Evolutionary conservation across 768 basidiomycete species (phyloP), one percentile per base, ranked within the genome.

Genomic region (Naganishia randhawae): DNA sequence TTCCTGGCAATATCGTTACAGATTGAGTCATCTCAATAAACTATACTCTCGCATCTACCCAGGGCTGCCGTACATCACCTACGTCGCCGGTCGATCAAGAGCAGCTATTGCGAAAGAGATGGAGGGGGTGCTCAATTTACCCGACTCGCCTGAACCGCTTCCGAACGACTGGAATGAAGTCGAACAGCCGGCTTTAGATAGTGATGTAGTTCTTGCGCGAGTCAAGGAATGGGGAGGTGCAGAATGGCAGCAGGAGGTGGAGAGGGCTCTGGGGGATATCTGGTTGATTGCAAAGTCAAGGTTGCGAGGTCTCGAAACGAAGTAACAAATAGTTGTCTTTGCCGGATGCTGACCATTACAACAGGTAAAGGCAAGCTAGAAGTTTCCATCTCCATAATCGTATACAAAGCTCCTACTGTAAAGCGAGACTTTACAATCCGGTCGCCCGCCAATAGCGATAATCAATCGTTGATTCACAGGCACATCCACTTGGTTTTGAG

Each of bases 51-150:
- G 76, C 32, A 81, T 81, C 63, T 95, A 88, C 74, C 86, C 88
- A 0, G 87, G 88, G 3, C 77, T 96, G 71, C 84, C 89, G 22
- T 95, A 92, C 75, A 90, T 96, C 80, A 93, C 91, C 6, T 96
- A 93, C 75, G 93, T 95, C 45, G 91, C 92, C 74, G 90, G 91
- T 37, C 85, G 92, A 68, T 85, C 85, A 69, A 83, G 92, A 42
- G 84, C 84, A 37, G 84, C 78, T 52, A 87, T 96, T 72, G 87
- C 85, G 42, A 83, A 86, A 72, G 91, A 93, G 81, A 88, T 96
- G 84, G 90, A 93, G 78, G 83, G 82, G 66, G 82, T 82, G 63
- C 81, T 94, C 37, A 83, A 81, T 4, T 75, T 73, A 4, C 51
- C 69, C 0, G 6, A 53, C 25, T 69, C 75, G 11, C 73, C 71